These are phyloP conservation scores for Aureobasidium sp. DNA, from an alignment of 2,329 filamentous ascomycete genomes.

Conservation along the genomic window DNA sequence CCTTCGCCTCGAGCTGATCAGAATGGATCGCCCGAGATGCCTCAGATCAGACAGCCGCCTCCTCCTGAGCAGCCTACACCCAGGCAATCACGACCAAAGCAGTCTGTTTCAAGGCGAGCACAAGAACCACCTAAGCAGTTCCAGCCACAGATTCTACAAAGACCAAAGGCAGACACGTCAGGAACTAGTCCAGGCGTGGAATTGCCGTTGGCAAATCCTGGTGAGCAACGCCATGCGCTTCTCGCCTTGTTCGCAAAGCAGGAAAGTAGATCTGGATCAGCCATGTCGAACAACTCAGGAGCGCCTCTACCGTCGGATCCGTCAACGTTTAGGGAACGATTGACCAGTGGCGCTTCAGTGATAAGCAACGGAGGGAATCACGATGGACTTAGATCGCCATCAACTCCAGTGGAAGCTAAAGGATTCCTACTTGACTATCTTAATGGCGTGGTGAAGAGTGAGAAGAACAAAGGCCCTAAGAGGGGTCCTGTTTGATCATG, in stretches of 20 bases:
- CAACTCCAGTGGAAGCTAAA: conserved; percentile 24
- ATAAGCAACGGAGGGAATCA: conserved; percentile 13
- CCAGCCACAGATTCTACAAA: conserved; percentile 23
- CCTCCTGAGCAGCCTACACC: conserved; percentile 1
- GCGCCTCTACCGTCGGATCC: conserved; percentile 1
- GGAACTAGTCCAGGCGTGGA: not conserved
- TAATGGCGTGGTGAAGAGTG: conserved; percentile 24
- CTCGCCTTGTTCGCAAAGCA: conserved; percentile 14
- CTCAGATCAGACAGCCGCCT: not conserved
- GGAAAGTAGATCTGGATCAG: not conserved
- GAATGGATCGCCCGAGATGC: conserved; percentile 11
- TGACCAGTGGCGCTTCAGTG: conserved; percentile 18
- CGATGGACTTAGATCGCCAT: conserved; percentile 14
- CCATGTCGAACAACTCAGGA: not conserved
- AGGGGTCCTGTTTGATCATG: not conserved
- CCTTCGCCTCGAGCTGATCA: conserved; percentile 11
- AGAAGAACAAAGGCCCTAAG: conserved; percentile 12
- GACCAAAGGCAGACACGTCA: conserved; percentile 16
- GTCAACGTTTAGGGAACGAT: conserved; percentile 13
- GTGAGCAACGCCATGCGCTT: conserved; percentile 11
- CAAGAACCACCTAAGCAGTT: conserved; percentile 19
- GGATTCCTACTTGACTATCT: conserved; percentile 27
- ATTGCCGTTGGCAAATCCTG: not conserved
- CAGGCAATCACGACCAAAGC: conserved; percentile 12
- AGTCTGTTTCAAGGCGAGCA: not conserved